phyloP scores from a whole-genome alignment of 768 basidiomycete species.

The Trametes cinnabarina region DNA sequence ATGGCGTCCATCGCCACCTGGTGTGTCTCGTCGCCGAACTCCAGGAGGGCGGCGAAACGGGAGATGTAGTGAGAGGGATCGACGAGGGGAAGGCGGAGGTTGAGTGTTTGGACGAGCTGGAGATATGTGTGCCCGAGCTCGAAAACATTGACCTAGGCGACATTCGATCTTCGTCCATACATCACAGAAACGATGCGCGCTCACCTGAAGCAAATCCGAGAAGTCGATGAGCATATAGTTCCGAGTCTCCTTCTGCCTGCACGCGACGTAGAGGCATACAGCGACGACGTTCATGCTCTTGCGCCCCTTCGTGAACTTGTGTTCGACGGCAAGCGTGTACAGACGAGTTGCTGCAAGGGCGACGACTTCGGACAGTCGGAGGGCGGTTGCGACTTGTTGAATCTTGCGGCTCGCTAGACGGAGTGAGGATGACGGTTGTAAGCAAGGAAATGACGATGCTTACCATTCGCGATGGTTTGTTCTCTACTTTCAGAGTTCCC shows the following conservation, averaged over 20 bases:
- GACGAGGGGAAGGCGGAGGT: slow-evolving; percentile 81
- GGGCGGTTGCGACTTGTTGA: slow-evolving; percentile 72
- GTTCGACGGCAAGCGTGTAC: slow-evolving; percentile 91
- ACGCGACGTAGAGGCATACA: slow-evolving; percentile 93
- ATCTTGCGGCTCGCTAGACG: slow-evolving; percentile 78
- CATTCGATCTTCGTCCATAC: too few relatives aligned
- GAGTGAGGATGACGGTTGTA: not conserved
- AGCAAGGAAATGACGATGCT: slow-evolving; percentile 23
- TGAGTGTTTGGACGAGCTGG: slow-evolving; percentile 85
- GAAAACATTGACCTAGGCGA: slow-evolving; percentile 92
- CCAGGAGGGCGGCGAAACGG: slow-evolving; percentile 90
- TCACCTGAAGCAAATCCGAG: slow-evolving; percentile 88
- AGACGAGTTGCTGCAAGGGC: slow-evolving; percentile 78
- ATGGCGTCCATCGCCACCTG: slow-evolving; percentile 91
- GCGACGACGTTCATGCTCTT: slow-evolving; percentile 92
- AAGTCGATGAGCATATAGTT: slow-evolving; percentile 99
- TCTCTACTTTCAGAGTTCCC: slow-evolving; percentile 82
- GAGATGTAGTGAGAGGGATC: slow-evolving; percentile 97
- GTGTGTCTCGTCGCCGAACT: slow-evolving; percentile 93
- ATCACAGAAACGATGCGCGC: too few relatives aligned
- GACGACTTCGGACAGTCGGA: slow-evolving; percentile 78
- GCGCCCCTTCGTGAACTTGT: slow-evolving; percentile 91
- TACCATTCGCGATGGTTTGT: slow-evolving; percentile 89
- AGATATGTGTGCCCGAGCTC: slow-evolving; percentile 96
- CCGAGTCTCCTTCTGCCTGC: slow-evolving; percentile 72